Conservation (phyloP, 75 land plant genomes). For the Picea glauca region DNA sequence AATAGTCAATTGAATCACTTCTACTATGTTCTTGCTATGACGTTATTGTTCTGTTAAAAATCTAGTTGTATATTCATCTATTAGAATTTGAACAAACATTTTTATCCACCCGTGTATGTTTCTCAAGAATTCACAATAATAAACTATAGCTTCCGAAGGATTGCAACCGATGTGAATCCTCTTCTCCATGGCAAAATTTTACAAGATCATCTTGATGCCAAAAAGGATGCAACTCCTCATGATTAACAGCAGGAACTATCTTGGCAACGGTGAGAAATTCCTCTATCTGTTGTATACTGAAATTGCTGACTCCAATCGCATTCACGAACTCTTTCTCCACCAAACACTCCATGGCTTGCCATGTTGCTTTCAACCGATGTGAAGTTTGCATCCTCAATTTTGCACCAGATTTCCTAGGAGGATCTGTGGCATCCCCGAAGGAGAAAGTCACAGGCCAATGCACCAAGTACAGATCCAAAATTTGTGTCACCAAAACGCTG, state of each 20-base stretch:
- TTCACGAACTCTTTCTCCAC: constrained; percentile 59
- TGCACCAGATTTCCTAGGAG: constrained; percentile 42
- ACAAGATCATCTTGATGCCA: too few species aligned
- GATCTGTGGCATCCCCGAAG: constrained; percentile 77
- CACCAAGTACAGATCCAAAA: constrained; percentile 65
- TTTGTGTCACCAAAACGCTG: too few species aligned
- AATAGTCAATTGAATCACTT: constrained; percentile 4
- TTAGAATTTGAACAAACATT: neutral
- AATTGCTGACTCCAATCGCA: constrained; percentile 49
- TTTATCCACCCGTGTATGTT: neutral
- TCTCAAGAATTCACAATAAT: constrained; percentile 2
- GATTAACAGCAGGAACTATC: constrained; percentile 70
- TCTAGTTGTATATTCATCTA: neutral
- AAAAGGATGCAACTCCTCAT: constrained; percentile 13
- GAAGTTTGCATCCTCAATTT: constrained; percentile 31
- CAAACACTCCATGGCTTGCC: constrained; percentile 74
- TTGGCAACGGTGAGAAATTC: constrained; percentile 68
- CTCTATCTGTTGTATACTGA: too few species aligned
- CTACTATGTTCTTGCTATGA: neutral
- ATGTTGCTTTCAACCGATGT: constrained; percentile 47
- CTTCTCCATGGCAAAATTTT: neutral
- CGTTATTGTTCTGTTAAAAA: neutral
- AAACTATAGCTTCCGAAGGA: neutral
- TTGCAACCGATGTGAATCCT: neutral
- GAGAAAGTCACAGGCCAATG: constrained; percentile 64